phyloP scores from a whole-genome alignment of 352 stramenopile genomes.

The Phytopythium litorale region DNA sequence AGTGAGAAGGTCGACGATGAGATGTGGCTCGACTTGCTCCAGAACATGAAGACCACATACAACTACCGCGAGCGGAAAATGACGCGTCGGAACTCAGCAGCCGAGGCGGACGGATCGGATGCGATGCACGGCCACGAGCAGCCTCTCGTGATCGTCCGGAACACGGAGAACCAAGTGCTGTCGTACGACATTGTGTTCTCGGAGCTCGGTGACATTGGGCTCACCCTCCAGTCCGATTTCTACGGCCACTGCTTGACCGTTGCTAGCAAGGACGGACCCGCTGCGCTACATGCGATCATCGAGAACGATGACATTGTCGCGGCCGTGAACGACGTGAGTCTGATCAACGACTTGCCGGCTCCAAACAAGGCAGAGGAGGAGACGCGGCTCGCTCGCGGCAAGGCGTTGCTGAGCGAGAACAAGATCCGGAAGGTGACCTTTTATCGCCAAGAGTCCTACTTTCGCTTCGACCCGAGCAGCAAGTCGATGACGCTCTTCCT shows the following conservation, averaged over 20 bases:
- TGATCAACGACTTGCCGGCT: conserved; percentile 23
- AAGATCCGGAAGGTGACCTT: conserved; percentile 33
- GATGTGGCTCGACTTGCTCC: conserved; percentile 44
- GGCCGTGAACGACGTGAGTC: conserved; percentile 24
- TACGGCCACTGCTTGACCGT: conserved; percentile 53
- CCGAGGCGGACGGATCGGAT: conserved; percentile 1
- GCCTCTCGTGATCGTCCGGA: conserved; percentile 44
- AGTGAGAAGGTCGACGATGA: conserved; percentile 36
- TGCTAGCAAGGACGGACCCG: conserved; percentile 25
- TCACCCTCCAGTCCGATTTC: conserved; percentile 51
- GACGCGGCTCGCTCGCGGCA: conserved; percentile 19
- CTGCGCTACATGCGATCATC: conserved; percentile 38
- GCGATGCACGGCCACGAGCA: conserved; percentile 18
- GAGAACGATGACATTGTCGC: conserved; percentile 54
- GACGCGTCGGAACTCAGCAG: conserved; percentile 15
- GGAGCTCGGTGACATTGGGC: conserved; percentile 32
- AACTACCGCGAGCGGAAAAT: conserved; percentile 22
- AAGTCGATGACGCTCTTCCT: conserved; percentile 29
- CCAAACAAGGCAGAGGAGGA: conserved; percentile 28
- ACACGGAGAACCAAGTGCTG: conserved; percentile 60
- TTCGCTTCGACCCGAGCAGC: conserved; percentile 26
- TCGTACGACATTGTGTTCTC: conserved; percentile 60
- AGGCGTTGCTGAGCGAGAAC: conserved; percentile 22
- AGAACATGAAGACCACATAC: conserved; percentile 41
- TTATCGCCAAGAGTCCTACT: conserved; percentile 50